Evolutionary conservation across 495 filamentous ascomycete species (phyloP), one percentile per base, ranked within the genome.

Genomic region (Entonaema liquescens): DNA sequence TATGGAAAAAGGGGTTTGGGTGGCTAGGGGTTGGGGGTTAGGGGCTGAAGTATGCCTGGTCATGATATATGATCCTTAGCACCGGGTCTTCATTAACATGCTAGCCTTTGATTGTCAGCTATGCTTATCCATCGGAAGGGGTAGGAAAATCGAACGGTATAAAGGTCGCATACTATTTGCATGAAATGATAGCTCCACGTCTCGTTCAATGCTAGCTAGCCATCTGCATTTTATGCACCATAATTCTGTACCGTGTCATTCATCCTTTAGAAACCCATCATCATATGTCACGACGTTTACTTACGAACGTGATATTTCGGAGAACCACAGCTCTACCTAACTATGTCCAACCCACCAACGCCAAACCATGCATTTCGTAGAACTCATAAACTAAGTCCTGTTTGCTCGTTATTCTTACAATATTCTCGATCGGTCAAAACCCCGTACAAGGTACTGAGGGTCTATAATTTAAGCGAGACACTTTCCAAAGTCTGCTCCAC

Each of bases 401-500:
- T 7, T 25, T 23, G 15, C 26, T 40, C 21, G 28, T 31, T 55
- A 64, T 28, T 55, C n/a, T 67, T 62, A 59, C 56, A 62, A 40
- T 5, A 33, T 62, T 6, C 67, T 21, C 25, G 2, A 55, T 2
- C 13, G 8, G 2, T 7, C 38, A 40, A 40, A 40, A 7, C 38
- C 23, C n/a, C n/a, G n/a, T n/a, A n/a, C n/a, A n/a, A n/a, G n/a
- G n/a, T n/a, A n/a, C n/a, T n/a, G 3, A 52, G 21, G 7, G 49
- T 8, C 49, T 29, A 53, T 17, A 7, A 17, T 53, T 26, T 53
- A 23, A 83, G 65, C 9, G 73, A 78, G 44, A 86, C 78, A 31
- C 79, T 81, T 67, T 87, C 84, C 9, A 84, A 57, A 5, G 71
- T 76, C 29, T 84, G 77, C 28, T 92, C 91, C 35, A 94, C 88